A percentile compares a stretch with the other conserved stretches of the same genome.
Conservation (phyloP, 2,329 filamentous ascomycete species). For the Apiospora malaysiana region DNA sequence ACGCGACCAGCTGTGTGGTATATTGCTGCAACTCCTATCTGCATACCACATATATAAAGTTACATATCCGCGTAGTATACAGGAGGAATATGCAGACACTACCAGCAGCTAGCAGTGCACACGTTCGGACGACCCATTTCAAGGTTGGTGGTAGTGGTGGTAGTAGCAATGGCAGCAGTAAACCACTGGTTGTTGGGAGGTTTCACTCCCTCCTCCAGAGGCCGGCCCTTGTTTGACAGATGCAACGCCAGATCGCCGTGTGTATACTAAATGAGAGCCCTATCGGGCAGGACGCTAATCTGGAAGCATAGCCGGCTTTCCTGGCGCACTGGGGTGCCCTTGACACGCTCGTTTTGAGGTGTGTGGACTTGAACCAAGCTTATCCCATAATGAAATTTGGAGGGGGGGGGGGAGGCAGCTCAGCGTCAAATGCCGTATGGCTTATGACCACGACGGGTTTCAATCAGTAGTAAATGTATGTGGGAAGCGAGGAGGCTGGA, state of each 20-base stretch:
- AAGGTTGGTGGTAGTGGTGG: neutral
- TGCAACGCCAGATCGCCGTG: constrained; percentile 8
- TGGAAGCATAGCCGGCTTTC: constrained; percentile 14
- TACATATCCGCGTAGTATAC: neutral
- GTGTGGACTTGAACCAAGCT: constrained; percentile 2
- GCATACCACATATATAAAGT: neutral
- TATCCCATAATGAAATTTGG: neutral
- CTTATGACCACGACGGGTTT: neutral
- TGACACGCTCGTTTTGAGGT: neutral
- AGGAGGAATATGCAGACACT: neutral
- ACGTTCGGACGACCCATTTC: neutral
- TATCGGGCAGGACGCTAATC: constrained; percentile 10
- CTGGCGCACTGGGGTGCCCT: neutral
- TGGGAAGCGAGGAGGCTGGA: neutral
- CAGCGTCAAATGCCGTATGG: too few relatives aligned
- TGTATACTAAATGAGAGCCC: neutral
- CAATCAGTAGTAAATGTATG: neutral
- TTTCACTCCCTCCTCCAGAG: neutral
- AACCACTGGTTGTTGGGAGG: neutral
- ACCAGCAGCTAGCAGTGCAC: neutral
- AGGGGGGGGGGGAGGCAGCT: neutral
- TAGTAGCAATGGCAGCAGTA: neutral
- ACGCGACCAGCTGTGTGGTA: neutral
- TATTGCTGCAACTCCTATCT: neutral
- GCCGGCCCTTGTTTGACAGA: neutral